phyloP scores from a whole-genome alignment of 2,329 filamentous ascomycete genomes.

The Zymoseptoria tritici region DNA sequence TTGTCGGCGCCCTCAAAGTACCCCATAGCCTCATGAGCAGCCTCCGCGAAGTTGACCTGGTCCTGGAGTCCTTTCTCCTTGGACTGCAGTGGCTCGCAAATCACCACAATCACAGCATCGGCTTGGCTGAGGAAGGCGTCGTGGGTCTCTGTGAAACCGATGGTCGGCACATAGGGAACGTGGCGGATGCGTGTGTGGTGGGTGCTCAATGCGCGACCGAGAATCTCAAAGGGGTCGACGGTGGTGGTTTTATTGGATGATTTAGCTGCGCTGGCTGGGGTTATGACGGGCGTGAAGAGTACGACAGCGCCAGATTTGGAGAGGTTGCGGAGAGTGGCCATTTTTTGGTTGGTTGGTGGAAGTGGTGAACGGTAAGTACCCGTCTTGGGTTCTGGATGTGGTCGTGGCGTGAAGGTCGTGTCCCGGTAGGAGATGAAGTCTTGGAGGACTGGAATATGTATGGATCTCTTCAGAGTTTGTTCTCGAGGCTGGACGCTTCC shows the following conservation, averaged over 20 bases:
- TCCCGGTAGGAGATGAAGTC: background rate
- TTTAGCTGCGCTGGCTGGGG: slow-evolving; percentile 18
- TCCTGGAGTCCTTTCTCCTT: slow-evolving; percentile 11
- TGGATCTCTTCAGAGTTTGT: background rate
- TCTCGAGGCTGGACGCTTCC: background rate
- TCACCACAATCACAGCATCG: slow-evolving; percentile 54
- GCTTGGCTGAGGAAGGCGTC: slow-evolving; percentile 55
- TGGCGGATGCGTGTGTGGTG: slow-evolving; percentile 59
- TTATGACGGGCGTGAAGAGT: slow-evolving; percentile 38
- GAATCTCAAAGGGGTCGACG: slow-evolving; percentile 63
- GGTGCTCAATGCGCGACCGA: slow-evolving; percentile 56
- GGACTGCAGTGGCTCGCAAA: slow-evolving; percentile 40
- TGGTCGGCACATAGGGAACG: slow-evolving; percentile 59
- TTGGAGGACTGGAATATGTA: background rate
- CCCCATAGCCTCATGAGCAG: slow-evolving; percentile 10
- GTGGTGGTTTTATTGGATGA: slow-evolving; percentile 39
- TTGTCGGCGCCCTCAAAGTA: slow-evolving; percentile 3
- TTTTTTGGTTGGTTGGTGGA: slow-evolving; percentile 4
- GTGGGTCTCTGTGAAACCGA: slow-evolving; percentile 59
- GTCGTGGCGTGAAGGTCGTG: background rate
- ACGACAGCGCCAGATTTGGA: slow-evolving; percentile 35
- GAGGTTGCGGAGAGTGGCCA: slow-evolving; percentile 27
- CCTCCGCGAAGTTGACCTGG: slow-evolving; percentile 20
- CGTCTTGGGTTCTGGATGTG: background rate
- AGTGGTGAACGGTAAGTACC: slow-evolving; percentile 1